Percentiles rank a stretch among this genome's conserved stretches.
These are phyloP conservation scores for Sporothrix dimorphospora DNA, from an alignment of 2,329 filamentous ascomycete species.

Conservation along the genomic window DNA sequence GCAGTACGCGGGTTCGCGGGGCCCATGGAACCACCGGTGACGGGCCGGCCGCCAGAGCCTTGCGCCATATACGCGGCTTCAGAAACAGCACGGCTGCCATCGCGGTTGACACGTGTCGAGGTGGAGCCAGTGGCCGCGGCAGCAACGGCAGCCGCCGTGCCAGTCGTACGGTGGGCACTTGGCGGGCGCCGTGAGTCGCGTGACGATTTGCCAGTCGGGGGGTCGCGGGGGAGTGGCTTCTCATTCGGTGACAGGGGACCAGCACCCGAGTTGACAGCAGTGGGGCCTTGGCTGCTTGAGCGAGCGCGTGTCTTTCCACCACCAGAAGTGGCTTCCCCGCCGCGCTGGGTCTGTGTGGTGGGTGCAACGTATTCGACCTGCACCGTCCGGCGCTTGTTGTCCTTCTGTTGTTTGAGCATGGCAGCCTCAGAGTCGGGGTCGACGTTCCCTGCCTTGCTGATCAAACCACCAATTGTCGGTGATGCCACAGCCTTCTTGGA, in stretches of 20 bases:
- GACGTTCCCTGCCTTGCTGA: conserved; percentile 73
- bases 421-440: conserved; percentile 64
- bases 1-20: conserved; percentile 68
- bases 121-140: conserved; percentile 47
- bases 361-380: conserved; percentile 98
- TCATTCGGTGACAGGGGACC: conserved; percentile 47
- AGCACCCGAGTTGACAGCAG: conserved; percentile 43
- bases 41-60: conserved; percentile 62
- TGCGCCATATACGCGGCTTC: conserved; percentile 58
- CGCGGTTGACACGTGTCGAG: conserved; percentile 42
- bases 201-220: conserved; percentile 49
- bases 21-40: conserved; percentile 80
- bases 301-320: conserved; percentile 56
- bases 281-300: conserved; percentile 58
- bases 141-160: conserved; percentile 42
- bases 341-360: conserved; percentile 80
- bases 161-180: conserved; percentile 52
- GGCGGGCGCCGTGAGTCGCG: conserved; percentile 49
- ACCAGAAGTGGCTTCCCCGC: conserved; percentile 50
- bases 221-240: conserved; percentile 64
- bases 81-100: conserved; percentile 56
- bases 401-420: conserved; percentile 68
- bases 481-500: conserved; percentile 65
- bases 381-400: conserved; percentile 90
- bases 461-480: conserved; percentile 63